Evolutionary conservation across 345 rosid species (phyloP).

Genomic region (Nasturtium officinale): DNA sequence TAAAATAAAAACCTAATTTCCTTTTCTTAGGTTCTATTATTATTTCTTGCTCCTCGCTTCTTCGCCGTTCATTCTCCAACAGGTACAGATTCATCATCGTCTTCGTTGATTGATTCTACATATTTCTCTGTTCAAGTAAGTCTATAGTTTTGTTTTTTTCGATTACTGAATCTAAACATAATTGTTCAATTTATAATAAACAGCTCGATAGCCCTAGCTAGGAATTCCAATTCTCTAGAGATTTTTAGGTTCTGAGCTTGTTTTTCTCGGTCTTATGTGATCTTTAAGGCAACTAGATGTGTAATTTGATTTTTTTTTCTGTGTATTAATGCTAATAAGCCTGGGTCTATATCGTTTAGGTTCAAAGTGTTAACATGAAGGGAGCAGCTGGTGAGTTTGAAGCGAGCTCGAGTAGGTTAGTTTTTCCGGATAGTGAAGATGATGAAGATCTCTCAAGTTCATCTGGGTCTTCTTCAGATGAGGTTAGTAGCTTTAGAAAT

Average conservation of each 20-base stretch:
- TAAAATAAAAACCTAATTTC: slow-evolving; percentile 16
- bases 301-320: neutral
- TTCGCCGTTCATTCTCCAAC: slow-evolving; percentile 11
- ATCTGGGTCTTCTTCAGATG: slow-evolving; percentile 41
- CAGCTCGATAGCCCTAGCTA: neutral
- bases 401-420: slow-evolving; percentile 35
- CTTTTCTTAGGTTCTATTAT: neutral
- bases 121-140: slow-evolving; percentile 22
- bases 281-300: neutral
- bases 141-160: neutral
- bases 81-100: slow-evolving; percentile 10
- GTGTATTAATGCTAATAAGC: slow-evolving; percentile 3
- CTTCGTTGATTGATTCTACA: neutral
- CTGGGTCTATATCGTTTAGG: neutral
- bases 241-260: neutral
- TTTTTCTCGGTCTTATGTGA: neutral
- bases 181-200: neutral
- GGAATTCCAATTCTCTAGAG: neutral
- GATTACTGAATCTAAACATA: no score
- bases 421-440: slow-evolving; percentile 39
- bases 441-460: slow-evolving; percentile 21
- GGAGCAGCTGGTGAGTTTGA: slow-evolving; percentile 35
- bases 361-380: slow-evolving; percentile 21
- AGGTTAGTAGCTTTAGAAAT: slow-evolving; percentile 31
- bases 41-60: neutral